These are phyloP conservation scores for Platanthera guangdongensis DNA, from an alignment of 106 monocot genomes.

Conservation along the genomic window DNA sequence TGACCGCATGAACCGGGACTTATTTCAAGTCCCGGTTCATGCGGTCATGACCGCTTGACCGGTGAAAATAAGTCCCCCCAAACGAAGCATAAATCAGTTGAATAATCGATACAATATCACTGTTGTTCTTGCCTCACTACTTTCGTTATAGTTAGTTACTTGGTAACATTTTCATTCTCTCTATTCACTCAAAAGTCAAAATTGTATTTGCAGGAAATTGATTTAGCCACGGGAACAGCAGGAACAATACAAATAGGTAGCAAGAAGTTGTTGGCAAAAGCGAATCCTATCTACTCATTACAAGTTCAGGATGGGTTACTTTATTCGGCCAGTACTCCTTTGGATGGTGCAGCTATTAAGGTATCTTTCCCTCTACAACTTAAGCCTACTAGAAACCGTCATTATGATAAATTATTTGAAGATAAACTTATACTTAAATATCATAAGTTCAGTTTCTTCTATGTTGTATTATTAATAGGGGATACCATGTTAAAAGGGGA, in stretches of 20 bases:
- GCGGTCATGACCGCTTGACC: too few species aligned
- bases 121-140: not conserved
- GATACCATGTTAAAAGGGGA: too few species aligned
- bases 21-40: too few species aligned
- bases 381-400: not conserved
- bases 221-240: slow-evolving; percentile 43
- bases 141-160: not conserved
- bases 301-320: slow-evolving; percentile 43
- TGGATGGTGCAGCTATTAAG: slow-evolving; percentile 54
- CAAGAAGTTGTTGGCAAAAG: slow-evolving; percentile 44
- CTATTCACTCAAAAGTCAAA: not conserved
- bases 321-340: slow-evolving; percentile 27
- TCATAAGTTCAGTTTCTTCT: too few species aligned
- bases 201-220: slow-evolving; percentile 37
- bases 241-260: slow-evolving; percentile 32
- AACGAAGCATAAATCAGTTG: too few species aligned
- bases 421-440: too few species aligned
- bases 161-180: not conserved
- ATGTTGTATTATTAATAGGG: too few species aligned
- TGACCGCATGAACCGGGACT: too few species aligned
- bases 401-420: not conserved
- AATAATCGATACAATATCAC: not conserved
- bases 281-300: slow-evolving; percentile 32
- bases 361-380: slow-evolving; percentile 7
- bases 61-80: too few species aligned